phyloP scores from a whole-genome alignment of 257 asterid genomes.

The Fraxinus anomala region DNA sequence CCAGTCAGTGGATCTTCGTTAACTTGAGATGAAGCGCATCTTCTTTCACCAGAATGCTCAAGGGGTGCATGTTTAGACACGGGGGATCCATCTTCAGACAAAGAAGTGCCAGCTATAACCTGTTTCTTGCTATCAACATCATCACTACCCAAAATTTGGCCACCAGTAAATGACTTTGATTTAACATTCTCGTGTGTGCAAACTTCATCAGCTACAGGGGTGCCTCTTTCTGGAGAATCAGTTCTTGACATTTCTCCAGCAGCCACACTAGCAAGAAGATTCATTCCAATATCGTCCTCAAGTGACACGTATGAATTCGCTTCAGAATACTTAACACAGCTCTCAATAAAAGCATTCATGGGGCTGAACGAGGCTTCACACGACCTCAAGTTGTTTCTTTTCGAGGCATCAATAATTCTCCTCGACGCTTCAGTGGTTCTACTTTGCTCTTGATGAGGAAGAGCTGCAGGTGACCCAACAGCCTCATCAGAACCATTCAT shows the following conservation, averaged over 20 bases:
- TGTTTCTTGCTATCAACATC: constrained; percentile 41
- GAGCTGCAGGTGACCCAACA: constrained; percentile 37
- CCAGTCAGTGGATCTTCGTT: constrained; percentile 21
- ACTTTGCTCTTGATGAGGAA: constrained; percentile 35
- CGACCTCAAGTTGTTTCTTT: constrained; percentile 31
- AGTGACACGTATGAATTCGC: constrained; percentile 42
- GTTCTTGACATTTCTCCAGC: constrained; percentile 52
- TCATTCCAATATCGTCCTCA: constrained; percentile 62
- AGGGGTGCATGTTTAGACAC: constrained; percentile 6
- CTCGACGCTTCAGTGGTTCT: constrained; percentile 30
- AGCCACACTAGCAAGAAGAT: constrained; percentile 71
- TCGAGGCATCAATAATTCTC: constrained; percentile 30
- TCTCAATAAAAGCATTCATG: constrained; percentile 65
- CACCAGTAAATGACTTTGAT: constrained; percentile 34
- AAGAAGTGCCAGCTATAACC: constrained; percentile 15
- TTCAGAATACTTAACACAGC: constrained; percentile 57
- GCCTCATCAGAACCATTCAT: constrained; percentile 37
- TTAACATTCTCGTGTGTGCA: constrained; percentile 35
- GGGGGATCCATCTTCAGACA: constrained; percentile 21
- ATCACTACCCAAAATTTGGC: constrained; percentile 13
- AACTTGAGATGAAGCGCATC: constrained; percentile 20
- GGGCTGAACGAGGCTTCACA: constrained; percentile 47
- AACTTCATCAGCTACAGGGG: constrained; percentile 41
- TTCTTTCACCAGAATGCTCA: constrained; percentile 23
- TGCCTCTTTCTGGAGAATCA: constrained; percentile 39